Evolutionary conservation across 768 basidiomycete genomes (phyloP), one percentile per base, ranked within the genome.

Genomic region (Candolleomyces aberdarensis): DNA sequence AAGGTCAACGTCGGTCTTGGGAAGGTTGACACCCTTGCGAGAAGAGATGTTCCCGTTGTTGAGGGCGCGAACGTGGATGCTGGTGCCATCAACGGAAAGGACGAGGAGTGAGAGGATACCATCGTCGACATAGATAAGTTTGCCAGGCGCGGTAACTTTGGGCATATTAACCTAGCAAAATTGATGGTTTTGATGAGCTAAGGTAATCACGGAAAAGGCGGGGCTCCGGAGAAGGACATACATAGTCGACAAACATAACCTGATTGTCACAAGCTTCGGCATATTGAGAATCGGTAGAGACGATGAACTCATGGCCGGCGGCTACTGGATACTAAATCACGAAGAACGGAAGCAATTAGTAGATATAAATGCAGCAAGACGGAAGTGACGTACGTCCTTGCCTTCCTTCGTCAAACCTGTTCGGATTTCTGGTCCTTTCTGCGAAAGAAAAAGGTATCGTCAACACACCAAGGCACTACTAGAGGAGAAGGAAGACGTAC

Each of bases 381-480:
- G 48, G 47, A 59, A 52, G 54, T 57, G 63, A 80, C 92, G 65
- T 73, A 97, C 94, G 71, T 99, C 97, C 65, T 82, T 80, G 73
- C 85, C 84, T 70, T 94, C 85, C 75, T 80, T 87, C 80, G 96
- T 98, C 72, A 94, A 70, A 60, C 97, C 97, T 48, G 97, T 98
- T 64, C 97, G 90, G 79, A 99, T 99, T 80, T 98, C 97, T 43
- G 97, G 97, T 60, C 97, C 97, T 93, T 99, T 99, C 94, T 96
- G 68, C 62, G 19, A 22, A 39, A 52, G 22, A 41, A 20, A 69
- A 53, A 44, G n/a, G 51, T 53, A 46, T 61, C 41, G 48, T 50
- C 19, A 61, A 59, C 14, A 59, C 20, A 39, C 26, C 14, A 31
- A 10, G 6, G 14, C 47, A 46, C 7, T 17, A 46, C 20, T 44